Evolutionary conservation across 2,329 filamentous ascomycete species (phyloP).

Genomic region (Sporothrix curviconia): DNA sequence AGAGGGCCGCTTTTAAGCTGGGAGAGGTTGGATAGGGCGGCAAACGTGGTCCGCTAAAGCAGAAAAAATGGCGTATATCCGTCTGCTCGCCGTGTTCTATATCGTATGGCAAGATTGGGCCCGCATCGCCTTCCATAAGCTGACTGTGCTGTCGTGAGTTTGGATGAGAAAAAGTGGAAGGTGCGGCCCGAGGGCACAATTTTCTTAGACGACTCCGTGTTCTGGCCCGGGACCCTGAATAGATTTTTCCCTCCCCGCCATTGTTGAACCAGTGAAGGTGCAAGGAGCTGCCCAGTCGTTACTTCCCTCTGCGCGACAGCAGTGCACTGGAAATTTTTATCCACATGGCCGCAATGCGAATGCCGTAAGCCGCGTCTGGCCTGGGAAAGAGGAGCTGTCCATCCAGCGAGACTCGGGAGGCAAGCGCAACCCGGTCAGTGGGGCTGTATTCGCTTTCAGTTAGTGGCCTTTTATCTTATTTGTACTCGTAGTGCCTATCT

Average conservation of each 20-base stretch:
- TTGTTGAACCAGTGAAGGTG: too few relatives aligned
- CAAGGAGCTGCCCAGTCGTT: background rate
- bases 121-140: background rate
- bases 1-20: background rate
- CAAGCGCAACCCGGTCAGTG: background rate
- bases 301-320: background rate
- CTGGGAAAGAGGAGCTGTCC: too few relatives aligned
- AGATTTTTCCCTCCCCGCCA: background rate
- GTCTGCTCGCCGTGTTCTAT: background rate
- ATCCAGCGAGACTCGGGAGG: background rate
- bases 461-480: background rate
- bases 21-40: background rate
- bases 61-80: background rate
- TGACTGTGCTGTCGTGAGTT: background rate
- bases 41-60: background rate
- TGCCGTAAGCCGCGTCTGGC: constrained; percentile 5
- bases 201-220: background rate
- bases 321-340: constrained; percentile 11
- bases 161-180: background rate
- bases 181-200: background rate
- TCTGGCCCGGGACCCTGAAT: background rate
- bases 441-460: background rate
- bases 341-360: constrained; percentile 1
- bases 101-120: background rate
- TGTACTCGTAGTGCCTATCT: background rate